Evolutionary conservation across 1,284 basidiomycete species (phyloP).

Genomic region (Veloboletus limbatus): DNA sequence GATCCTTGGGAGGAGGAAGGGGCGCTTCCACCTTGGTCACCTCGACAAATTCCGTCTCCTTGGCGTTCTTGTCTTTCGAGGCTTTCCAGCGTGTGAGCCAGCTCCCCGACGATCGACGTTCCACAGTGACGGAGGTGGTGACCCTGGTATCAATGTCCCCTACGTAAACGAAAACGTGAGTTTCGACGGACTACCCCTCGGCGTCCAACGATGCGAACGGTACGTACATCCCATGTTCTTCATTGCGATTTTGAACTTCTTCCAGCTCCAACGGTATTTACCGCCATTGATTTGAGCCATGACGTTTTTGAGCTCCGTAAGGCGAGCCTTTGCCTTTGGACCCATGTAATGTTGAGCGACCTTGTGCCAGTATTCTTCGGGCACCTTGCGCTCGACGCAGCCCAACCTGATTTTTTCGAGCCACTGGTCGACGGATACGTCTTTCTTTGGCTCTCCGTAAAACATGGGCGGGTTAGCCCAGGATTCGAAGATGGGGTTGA

Average conservation of each 20-base stretch:
- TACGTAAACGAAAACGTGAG: conserved; percentile 30
- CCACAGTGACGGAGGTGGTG: conserved; percentile 60
- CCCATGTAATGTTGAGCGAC: conserved; percentile 72
- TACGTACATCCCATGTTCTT: conserved; percentile 73
- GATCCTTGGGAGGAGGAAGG: conserved; percentile 30
- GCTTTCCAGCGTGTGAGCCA: conserved; percentile 56
- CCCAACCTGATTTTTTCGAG: conserved; percentile 64
- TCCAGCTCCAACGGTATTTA: conserved; percentile 75
- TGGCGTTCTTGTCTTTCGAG: conserved; percentile 27
- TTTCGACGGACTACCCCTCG: neutral
- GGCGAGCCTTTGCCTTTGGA: conserved; percentile 56
- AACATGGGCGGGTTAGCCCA: conserved; percentile 67
- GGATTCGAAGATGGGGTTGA: conserved; percentile 57
- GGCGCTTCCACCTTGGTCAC: conserved; percentile 20
- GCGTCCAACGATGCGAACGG: neutral
- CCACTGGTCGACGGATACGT: conserved; percentile 66
- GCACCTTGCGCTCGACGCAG: conserved; percentile 62
- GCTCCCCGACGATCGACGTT: conserved; percentile 47
- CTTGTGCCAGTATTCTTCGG: conserved; percentile 75
- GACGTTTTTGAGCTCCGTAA: conserved; percentile 67
- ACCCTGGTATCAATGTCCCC: conserved; percentile 57
- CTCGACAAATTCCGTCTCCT: conserved; percentile 26
- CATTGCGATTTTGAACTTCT: conserved; percentile 73
- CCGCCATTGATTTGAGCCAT: conserved; percentile 70
- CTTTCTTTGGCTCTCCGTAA: conserved; percentile 62